Percentiles rank a stretch among this genome's conserved stretches.
Conservation (phyloP, 257 asterid species). For the Solanum raphanifolium region DNA sequence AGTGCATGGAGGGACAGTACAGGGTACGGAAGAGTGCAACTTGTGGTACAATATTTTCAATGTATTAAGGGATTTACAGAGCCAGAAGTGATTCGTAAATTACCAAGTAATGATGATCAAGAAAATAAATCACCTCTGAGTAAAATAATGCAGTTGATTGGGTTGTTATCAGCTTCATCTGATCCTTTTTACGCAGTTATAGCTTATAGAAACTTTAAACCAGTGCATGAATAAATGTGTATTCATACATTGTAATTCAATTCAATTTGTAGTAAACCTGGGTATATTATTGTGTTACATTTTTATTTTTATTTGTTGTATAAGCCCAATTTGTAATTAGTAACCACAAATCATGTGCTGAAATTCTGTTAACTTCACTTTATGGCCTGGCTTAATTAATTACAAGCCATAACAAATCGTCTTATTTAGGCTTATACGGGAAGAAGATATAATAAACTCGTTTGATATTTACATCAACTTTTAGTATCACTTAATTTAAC, state of each 20-base stretch:
- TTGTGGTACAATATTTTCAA: slow-evolving; percentile 64
- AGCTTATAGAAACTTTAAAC: slow-evolving; percentile 64
- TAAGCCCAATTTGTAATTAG: not conserved
- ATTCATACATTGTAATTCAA: not conserved
- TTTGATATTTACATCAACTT: not conserved
- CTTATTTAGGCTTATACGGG: not conserved
- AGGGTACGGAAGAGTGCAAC: slow-evolving; percentile 44
- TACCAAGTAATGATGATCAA: slow-evolving; percentile 4
- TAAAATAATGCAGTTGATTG: slow-evolving; percentile 30
- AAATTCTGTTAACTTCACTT: not conserved
- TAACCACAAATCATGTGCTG: not conserved
- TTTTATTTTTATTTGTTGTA: not conserved
- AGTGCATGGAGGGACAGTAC: slow-evolving; percentile 68
- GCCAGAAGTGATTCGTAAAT: slow-evolving; percentile 32
- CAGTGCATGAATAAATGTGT: slow-evolving; percentile 24
- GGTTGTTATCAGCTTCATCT: slow-evolving; percentile 25
- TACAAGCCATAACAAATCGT: not conserved
- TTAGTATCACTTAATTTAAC: not conserved
- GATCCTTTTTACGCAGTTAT: slow-evolving; percentile 78
- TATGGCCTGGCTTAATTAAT: not conserved
- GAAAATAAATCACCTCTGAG: slow-evolving; percentile 20
- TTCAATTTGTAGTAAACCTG: not conserved
- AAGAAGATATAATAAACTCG: not conserved
- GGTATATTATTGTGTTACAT: not conserved
- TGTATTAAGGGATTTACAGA: slow-evolving; percentile 63